Base-by-base conservation (phyloP, 495 filamentous ascomycete genomes). In the Neurospora sp. region DNA sequence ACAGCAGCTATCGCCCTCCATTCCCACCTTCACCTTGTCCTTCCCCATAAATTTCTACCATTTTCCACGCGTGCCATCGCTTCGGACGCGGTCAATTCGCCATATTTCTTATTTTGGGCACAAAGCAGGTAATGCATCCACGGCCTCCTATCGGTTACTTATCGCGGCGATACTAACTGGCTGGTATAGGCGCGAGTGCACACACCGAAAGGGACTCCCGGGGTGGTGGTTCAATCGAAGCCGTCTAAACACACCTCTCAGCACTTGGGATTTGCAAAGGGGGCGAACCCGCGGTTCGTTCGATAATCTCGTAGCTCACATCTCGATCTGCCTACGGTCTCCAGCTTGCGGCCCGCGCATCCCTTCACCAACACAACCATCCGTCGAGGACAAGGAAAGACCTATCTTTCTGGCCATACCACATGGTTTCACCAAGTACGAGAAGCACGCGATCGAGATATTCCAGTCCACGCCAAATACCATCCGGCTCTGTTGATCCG, bases 381-480 rank as follows among this genome's bases (percentile, higher is more conserved):
- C 72, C 38, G 27, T 16, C 39, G 18, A 37, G 18, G 22, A 38
- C 71, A 66, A 12, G 41, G 35, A 42, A 35, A 37, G 27, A 66
- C 53, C 22, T 18, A 8, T 66, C 27, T 66, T 66, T 18, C 14
- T 66, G 53, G 42, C 48, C 71, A 75, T 66, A 66, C 27, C 27
- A 53, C 75, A 82, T 81, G 77, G 77, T 81, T 72, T 73, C 82
- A 69, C 73, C 80, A 46, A 81, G 78, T 70, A 76, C 76, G 74
- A 81, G 82, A 79, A 73, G 84, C 20, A 79, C 82, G 68, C 83
- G 82, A 81, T 88, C 86, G 76, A 84, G 88, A 18, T 85, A 82
- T 69, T 86, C 88, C 73, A 90, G 87, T 72, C 89, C 89, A 16
- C 81, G 84, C 69, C 77, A 79, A 66, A 76, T 77, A 7, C 73